These are phyloP conservation scores for Arthrobotrys musiformis DNA, from an alignment of 2,329 filamentous ascomycete genomes.

Conservation along the genomic window DNA sequence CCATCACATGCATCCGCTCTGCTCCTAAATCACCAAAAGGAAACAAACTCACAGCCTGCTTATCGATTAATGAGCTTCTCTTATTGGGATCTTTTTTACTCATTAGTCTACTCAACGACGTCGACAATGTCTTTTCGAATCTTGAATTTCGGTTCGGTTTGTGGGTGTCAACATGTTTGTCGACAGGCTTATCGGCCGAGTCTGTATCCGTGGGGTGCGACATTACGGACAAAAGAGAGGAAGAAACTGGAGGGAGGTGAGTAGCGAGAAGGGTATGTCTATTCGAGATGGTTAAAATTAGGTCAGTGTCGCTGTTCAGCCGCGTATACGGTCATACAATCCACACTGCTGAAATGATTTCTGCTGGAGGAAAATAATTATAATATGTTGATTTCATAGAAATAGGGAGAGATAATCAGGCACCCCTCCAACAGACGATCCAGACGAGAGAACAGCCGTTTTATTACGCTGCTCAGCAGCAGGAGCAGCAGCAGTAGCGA, in stretches of 20 bases:
- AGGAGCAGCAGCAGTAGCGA: neutral
- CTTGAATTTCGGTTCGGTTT: slow-evolving; percentile 34
- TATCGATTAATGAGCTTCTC: slow-evolving; percentile 35
- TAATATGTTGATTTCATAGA: slow-evolving; percentile 13
- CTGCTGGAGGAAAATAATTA: neutral
- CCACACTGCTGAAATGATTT: neutral
- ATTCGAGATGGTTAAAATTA: neutral
- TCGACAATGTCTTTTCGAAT: slow-evolving; percentile 55
- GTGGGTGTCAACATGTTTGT: slow-evolving; percentile 9
- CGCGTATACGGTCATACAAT: neutral
- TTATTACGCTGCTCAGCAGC: slow-evolving; percentile 10
- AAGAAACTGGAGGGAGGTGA: neutral
- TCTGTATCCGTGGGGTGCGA: slow-evolving; percentile 30
- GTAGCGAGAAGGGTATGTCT: neutral
- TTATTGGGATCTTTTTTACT: slow-evolving; percentile 57
- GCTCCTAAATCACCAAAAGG: slow-evolving; percentile 16
- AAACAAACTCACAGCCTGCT: slow-evolving; percentile 24
- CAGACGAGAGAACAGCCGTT: slow-evolving; percentile 3
- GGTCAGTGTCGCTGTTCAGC: slow-evolving; percentile 9
- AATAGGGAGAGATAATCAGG: slow-evolving; percentile 7
- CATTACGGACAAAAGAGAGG: slow-evolving; percentile 17
- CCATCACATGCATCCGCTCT: slow-evolving; percentile 13
- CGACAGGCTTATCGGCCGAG: slow-evolving; percentile 32
- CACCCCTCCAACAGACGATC: slow-evolving; percentile 10
- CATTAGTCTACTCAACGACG: slow-evolving; percentile 54